Percentiles rank a stretch among this genome's conserved stretches.
Conservation (phyloP, 1,284 basidiomycete genomes). For the Irpex rosettiformis region DNA sequence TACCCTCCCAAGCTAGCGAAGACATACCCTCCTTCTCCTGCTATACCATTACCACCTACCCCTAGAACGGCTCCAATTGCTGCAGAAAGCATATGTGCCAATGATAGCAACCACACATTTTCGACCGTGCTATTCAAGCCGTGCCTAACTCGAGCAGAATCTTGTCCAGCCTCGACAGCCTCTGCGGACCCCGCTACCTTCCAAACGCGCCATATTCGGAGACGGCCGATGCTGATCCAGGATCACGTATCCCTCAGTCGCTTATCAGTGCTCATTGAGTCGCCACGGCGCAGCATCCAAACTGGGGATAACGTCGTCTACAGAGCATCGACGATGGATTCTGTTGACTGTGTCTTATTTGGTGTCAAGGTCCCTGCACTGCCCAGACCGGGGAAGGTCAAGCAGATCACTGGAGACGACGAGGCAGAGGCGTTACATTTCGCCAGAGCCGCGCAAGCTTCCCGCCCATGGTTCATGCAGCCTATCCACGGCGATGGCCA, state of each 20-base stretch:
- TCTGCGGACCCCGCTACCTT: constrained; percentile 10
- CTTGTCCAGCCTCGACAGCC: constrained; percentile 7
- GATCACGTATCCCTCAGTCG: constrained; percentile 37
- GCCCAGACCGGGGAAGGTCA: constrained; percentile 34
- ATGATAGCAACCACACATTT: background rate
- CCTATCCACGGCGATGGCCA: constrained; percentile 53
- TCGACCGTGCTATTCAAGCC: background rate
- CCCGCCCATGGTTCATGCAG: constrained; percentile 62
- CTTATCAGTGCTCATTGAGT: constrained; percentile 39
- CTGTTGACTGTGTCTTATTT: constrained; percentile 18
- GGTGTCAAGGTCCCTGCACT: constrained; percentile 8
- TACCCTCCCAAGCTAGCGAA: constrained; percentile 21
- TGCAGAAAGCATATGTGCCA: background rate
- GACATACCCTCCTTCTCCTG: constrained; percentile 38
- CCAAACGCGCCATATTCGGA: constrained; percentile 27
- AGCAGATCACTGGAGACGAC: constrained; percentile 42
- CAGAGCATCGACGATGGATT: constrained; percentile 29
- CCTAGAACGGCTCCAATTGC: constrained; percentile 14
- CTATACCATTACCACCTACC: constrained; percentile 39
- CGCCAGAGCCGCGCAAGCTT: constrained; percentile 34
- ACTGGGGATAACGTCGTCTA: constrained; percentile 32
- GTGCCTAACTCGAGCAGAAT: background rate
- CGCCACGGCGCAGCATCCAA: constrained; percentile 27
- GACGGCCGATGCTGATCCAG: constrained; percentile 37
- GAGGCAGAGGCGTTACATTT: constrained; percentile 38